Evolutionary conservation across 805 yeast species (phyloP).

Genomic region (Candida ortonii): DNA sequence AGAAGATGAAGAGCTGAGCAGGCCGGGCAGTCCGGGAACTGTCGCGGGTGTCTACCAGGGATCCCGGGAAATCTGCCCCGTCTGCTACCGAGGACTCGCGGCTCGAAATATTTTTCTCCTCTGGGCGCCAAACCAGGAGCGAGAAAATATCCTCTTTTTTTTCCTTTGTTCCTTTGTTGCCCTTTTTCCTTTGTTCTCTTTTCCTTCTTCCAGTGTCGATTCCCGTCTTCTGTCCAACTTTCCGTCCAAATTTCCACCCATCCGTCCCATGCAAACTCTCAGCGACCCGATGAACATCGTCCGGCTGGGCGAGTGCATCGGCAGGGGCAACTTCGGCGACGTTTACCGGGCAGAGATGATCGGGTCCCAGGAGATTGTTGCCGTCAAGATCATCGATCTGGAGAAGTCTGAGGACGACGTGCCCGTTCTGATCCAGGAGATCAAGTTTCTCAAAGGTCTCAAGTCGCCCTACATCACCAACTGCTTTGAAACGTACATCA

Average conservation of each 20-base stretch:
- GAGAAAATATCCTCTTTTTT: too few relatives aligned
- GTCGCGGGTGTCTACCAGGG: too few relatives aligned
- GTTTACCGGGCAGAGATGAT: constrained; percentile 59
- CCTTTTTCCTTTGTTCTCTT: too few relatives aligned
- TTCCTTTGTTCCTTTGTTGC: too few relatives aligned
- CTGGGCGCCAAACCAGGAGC: too few relatives aligned
- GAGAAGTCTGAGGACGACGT: constrained; percentile 80
- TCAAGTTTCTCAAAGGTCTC: constrained; percentile 66
- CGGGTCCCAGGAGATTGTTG: constrained; percentile 49
- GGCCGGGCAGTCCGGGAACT: too few relatives aligned
- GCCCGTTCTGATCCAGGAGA: constrained; percentile 68
- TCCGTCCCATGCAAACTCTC: constrained; percentile 1
- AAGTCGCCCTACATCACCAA: constrained; percentile 65
- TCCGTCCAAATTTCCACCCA: too few relatives aligned
- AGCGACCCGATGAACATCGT: constrained; percentile 22
- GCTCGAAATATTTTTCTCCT: too few relatives aligned
- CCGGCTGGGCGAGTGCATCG: constrained; percentile 56
- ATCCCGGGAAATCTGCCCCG: too few relatives aligned
- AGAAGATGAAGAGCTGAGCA: constrained; percentile 25
- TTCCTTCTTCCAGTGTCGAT: too few relatives aligned
- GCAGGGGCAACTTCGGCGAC: constrained; percentile 85
- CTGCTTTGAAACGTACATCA: constrained; percentile 60
- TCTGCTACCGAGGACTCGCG: too few relatives aligned
- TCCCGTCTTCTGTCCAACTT: too few relatives aligned
- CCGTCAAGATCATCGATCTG: constrained; percentile 81